Base-by-base conservation (phyloP, 441 rosid species). In the Syzygium malaccense region DNA sequence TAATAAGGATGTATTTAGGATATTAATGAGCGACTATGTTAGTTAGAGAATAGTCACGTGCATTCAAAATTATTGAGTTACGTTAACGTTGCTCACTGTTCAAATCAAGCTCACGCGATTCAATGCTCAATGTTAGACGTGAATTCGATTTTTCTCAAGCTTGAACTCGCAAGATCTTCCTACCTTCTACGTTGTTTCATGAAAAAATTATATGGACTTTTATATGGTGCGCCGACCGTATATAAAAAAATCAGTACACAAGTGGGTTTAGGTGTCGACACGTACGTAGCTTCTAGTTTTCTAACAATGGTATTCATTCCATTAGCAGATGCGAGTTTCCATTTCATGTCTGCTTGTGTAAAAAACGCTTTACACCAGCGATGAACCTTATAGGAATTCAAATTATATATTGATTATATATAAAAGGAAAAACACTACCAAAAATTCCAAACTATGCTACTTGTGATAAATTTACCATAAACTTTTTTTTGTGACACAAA, bases 251-350 rank as follows among this genome's bases (percentile, higher is more conserved):
- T 37, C 25, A 13, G 0, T 19, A 41, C 25, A 33, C 48, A 68
- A 33, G 6, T 14, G 1, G 2, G 48, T 68, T 33, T 33, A 33
- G 26, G 25, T 0, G 0, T 13, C 15, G 13, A 19, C 28, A 10
- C 0, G 1, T 33, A 19, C 48, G 33, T 5, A 19, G 6, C 0
- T 33, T 37, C 6, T 33, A 33, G 2, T 33, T 23, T 4, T 45
- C 48, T 0, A 4, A 33, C 3, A 20, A 68, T 0, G 10, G 8
- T 19, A 10, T 19, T 11, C 8, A 19, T 68, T 33, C 2, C 8
- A 6, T 19, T 33, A 10, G 41, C 0, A 19, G 0, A 5, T 0
- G 1, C 5, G 15, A 10, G 2, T 33, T 19, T 68, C 4, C 7
- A 68, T 33, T 33, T 68, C 13, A 33, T 5, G 12, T 33, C 1